Base-by-base conservation (phyloP, 371 early-diverging fungal genomes). In the Mortierella sp. region DNA sequence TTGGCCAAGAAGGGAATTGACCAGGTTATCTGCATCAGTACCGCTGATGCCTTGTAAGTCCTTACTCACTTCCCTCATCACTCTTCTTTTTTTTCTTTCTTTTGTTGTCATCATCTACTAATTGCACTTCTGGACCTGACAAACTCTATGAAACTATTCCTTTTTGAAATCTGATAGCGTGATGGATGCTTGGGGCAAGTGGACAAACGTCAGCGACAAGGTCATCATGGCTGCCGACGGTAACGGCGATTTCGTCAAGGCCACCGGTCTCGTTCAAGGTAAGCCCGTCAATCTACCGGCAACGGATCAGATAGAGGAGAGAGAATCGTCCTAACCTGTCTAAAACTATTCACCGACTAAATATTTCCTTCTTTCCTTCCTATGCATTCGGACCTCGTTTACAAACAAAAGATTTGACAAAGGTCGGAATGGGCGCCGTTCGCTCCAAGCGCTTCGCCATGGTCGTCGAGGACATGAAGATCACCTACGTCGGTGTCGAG, bases 111-210 rank as follows among this genome's bases (percentile, higher is more conserved):
- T 3, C 42, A 5, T 38, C 42, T 38, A 5, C 42, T 5, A 38
- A 38, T 38, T 38, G 42, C 42, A 3, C 42, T 38, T 38, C 42
- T 38, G 42, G 42, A 38, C 1, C 58, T 58, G 13, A 58, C 58
- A 31, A 55, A 73, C 6, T 38, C 55, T 21, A 5, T 38, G 5
- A 38, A 38, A 38, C 7, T 21, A 8, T n/a, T n/a, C 13, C 45
- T 9, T 71, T 44, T 31, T 55, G 6, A n/a, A 70, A 31, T 5
- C 19, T 38, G 60, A 74, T 45, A 82, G 82, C 85, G 95, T 95
- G 70, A 92, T 94, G 94, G 90, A 94, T 82, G 95, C 95, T n/a
- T 96, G 95, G 91, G 96, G 94, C 72, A 92, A 93, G 84, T 89
- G 89, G 71, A 83, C 88, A 74, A 85, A 89, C 38, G 89, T 85